phyloP scores from a whole-genome alignment of 352 stramenopile species.

The Aphanomyces cochlioides region DNA sequence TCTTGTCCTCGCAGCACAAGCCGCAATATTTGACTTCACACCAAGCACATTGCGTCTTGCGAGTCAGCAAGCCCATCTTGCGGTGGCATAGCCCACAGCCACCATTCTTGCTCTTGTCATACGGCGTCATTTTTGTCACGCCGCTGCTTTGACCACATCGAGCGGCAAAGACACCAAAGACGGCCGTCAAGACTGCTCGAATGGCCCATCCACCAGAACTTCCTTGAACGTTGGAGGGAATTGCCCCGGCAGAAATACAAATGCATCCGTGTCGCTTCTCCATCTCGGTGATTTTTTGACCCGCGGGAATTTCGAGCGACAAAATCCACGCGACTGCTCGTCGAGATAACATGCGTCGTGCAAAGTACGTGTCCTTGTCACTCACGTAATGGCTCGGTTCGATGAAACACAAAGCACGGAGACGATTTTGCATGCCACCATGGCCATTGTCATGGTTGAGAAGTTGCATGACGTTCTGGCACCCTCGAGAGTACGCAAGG shows the following conservation, averaged over 20 bases:
- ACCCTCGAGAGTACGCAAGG: constrained; percentile 68
- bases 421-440: constrained; percentile 72
- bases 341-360: constrained; percentile 57
- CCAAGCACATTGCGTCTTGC: constrained; percentile 74
- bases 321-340: constrained; percentile 73
- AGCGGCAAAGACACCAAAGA: constrained; percentile 77
- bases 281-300: constrained; percentile 64
- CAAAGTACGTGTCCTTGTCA: constrained; percentile 75
- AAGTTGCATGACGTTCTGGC: constrained; percentile 76
- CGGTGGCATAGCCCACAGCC: constrained; percentile 78
- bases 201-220: constrained; percentile 74
- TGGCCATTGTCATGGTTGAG: constrained; percentile 74
- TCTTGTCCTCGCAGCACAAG: constrained; percentile 82
- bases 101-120: constrained; percentile 70
- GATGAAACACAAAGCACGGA: constrained; percentile 74
- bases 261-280: constrained; percentile 71
- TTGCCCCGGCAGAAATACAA: constrained; percentile 68
- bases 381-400: constrained; percentile 78
- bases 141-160: constrained; percentile 58
- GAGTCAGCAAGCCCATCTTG: constrained; percentile 74
- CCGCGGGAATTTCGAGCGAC: constrained; percentile 66
- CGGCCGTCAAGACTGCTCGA: constrained; percentile 79
- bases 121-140: constrained; percentile 43
- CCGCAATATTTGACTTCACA: constrained; percentile 85
- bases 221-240: constrained; percentile 60